phyloP scores from a whole-genome alignment of 495 filamentous ascomycete species.

The Thermothielavioides terrestris region DNA sequence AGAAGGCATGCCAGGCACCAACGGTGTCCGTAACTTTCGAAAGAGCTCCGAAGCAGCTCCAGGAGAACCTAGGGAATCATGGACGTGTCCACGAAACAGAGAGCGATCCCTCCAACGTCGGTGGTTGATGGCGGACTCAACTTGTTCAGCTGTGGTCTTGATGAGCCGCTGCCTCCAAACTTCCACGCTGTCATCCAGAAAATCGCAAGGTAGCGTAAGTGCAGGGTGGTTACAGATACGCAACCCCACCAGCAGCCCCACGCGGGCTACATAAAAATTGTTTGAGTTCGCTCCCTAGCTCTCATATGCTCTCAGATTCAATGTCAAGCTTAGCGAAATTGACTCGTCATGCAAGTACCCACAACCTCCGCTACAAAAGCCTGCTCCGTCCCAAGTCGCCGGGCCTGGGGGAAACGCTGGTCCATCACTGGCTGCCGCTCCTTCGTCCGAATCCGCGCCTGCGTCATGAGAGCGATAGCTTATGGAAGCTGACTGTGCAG shows the following conservation, averaged over 20 bases:
- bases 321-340: not conserved
- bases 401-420: slow-evolving; percentile 8
- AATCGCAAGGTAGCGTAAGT: not conserved
- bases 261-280: not conserved
- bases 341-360: not conserved
- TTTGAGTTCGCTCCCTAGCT: not conserved
- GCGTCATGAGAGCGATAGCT: slow-evolving; percentile 18
- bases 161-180: slow-evolving; percentile 15
- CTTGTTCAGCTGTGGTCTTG: not conserved
- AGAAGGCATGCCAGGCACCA: slow-evolving; percentile 6
- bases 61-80: not conserved
- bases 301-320: not conserved
- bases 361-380: slow-evolving; percentile 3
- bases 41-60: not conserved
- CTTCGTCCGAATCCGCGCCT: slow-evolving; percentile 7
- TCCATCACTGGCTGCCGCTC: slow-evolving; percentile 7
- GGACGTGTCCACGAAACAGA: too few species aligned
- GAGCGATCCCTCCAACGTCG: too few species aligned
- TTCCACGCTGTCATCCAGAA: slow-evolving; percentile 28
- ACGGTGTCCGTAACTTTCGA: not conserved
- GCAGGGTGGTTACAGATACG: slow-evolving; percentile 6
- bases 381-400: slow-evolving; percentile 1
- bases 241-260: slow-evolving; percentile 1
- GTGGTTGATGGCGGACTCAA: slow-evolving; percentile 1
- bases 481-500: slow-evolving; percentile 14